Evolutionary conservation across 2,329 filamentous ascomycete species (phyloP).

Genomic region (Epichloe elymi): DNA sequence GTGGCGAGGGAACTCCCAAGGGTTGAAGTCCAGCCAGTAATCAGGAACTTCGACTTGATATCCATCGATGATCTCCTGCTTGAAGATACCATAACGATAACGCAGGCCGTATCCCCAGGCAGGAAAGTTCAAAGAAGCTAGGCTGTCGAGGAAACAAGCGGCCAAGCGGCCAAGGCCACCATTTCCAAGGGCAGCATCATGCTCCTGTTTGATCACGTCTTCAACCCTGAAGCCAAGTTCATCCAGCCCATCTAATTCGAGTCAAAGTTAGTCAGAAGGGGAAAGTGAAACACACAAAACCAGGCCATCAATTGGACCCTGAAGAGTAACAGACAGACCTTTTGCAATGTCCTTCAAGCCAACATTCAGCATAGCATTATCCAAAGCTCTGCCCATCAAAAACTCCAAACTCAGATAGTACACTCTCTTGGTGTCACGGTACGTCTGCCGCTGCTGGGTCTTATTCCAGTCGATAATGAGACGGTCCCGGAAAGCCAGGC

Average conservation of each 20-base stretch:
- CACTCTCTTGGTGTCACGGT: constrained; percentile 78
- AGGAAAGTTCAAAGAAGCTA: constrained; percentile 87
- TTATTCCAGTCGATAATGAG: constrained; percentile 95
- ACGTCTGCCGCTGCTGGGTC: constrained; percentile 93
- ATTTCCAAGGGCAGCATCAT: constrained; percentile 92
- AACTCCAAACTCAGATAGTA: constrained; percentile 98
- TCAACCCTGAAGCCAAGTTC: constrained; percentile 96
- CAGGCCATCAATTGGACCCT: neutral
- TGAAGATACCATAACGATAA: constrained; percentile 97
- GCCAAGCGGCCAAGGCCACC: constrained; percentile 89
- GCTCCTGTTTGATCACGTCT: constrained; percentile 86
- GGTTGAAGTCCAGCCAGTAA: constrained; percentile 99
- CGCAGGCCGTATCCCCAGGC: constrained; percentile 95
- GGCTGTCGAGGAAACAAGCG: constrained; percentile 91
- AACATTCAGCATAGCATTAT: constrained; percentile 98
- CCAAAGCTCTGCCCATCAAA: constrained; percentile 87
- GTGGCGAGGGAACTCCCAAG: constrained; percentile 94
- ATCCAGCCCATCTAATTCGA: constrained; percentile 57
- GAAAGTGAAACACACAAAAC: no score
- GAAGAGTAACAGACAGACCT: constrained; percentile 34
- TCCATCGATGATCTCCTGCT: constrained; percentile 95
- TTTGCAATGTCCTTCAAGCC: constrained; percentile 74
- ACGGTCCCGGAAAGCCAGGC: constrained; percentile 83
- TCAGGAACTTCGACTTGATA: constrained; percentile 98
- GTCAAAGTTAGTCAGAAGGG: neutral